A percentile compares a stretch with the other conserved stretches of the same genome.
phyloP scores from a whole-genome alignment of 805 yeast genomes.

The Hanseniaspora thailandica region DNA sequence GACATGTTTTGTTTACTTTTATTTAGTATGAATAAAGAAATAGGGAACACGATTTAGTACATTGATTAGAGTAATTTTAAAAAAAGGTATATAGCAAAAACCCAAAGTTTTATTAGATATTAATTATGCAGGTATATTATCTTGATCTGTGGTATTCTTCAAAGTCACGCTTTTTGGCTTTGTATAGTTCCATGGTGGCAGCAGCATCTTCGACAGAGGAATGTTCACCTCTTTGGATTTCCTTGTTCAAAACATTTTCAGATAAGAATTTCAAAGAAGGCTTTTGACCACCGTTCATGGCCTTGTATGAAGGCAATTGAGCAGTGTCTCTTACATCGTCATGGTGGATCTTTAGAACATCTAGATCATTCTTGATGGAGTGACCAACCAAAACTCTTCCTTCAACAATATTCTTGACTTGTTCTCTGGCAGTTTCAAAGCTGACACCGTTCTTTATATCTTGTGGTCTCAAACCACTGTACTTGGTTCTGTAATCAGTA shows the following conservation, averaged over 20 bases:
- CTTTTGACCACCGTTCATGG: conserved; percentile 46
- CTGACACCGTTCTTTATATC: conserved; percentile 58
- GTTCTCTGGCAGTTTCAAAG: conserved; percentile 54
- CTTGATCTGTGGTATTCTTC: conserved; percentile 28
- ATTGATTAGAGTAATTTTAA: too few relatives aligned
- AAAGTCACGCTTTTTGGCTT: conserved; percentile 49
- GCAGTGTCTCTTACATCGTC: conserved; percentile 73
- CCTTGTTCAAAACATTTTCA: conserved; percentile 41
- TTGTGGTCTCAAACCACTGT: conserved; percentile 67
- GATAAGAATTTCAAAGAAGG: conserved; percentile 63
- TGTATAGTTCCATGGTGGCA: conserved; percentile 74
- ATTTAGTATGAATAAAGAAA: too few relatives aligned
- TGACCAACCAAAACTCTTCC: conserved; percentile 68
- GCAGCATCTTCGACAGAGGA: conserved; percentile 85
- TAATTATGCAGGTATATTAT: neutral
- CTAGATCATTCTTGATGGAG: conserved; percentile 69
- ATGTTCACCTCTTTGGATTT: conserved; percentile 65
- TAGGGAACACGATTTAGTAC: too few relatives aligned
- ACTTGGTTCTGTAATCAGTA: conserved; percentile 88
- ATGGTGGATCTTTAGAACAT: conserved; percentile 53
- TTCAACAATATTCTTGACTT: conserved; percentile 41
- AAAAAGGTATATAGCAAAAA: neutral
- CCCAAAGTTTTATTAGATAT: too few relatives aligned
- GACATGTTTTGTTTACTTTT: too few relatives aligned
- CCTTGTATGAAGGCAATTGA: conserved; percentile 44